phyloP scores from a whole-genome alignment of 495 filamentous ascomycete species.

The Achaetomiella virescens region DNA sequence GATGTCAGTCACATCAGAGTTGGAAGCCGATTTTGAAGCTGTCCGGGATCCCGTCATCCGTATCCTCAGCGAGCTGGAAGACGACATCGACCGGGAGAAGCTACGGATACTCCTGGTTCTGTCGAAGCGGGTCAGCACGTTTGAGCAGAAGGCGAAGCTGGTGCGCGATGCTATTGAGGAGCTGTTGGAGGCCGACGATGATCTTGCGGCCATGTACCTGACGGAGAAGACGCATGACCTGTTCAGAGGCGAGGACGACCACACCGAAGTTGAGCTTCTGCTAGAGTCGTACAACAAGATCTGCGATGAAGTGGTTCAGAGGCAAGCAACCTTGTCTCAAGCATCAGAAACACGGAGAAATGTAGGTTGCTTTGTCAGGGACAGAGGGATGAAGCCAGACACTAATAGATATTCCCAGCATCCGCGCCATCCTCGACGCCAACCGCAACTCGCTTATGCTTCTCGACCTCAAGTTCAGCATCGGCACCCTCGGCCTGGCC shows the following conservation, averaged over 20 bases:
- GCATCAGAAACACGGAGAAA: slow-evolving; percentile 95
- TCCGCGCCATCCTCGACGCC: slow-evolving; percentile 94
- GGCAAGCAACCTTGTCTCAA: slow-evolving; percentile 85
- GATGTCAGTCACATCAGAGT: slow-evolving; percentile 72
- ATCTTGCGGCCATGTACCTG: slow-evolving; percentile 91
- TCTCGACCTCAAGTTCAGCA: slow-evolving; percentile 91
- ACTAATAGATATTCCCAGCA: slow-evolving; percentile 42
- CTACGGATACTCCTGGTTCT: slow-evolving; percentile 83
- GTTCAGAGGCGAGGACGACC: slow-evolving; percentile 73
- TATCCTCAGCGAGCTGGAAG: slow-evolving; percentile 83
- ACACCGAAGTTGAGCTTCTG: slow-evolving; percentile 94
- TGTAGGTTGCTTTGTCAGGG: slow-evolving; percentile 52
- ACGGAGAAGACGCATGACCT: slow-evolving; percentile 75
- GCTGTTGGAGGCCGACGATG: slow-evolving; percentile 94
- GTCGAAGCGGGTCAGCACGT: slow-evolving; percentile 91
- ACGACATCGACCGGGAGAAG: slow-evolving; percentile 95
- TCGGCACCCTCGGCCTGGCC: slow-evolving; percentile 85
- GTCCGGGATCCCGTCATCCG: slow-evolving; percentile 86
- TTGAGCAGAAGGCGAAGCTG: slow-evolving; percentile 92
- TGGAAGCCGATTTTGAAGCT: slow-evolving; percentile 90
- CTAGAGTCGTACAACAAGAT: slow-evolving; percentile 97
- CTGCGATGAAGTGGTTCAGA: slow-evolving; percentile 95
- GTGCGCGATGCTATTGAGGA: slow-evolving; percentile 95
- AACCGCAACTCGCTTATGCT: slow-evolving; percentile 99
- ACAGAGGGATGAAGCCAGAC: neutral